phyloP scores from a whole-genome alignment of 805 yeast species.

The Zygotorulaspora chibaensis region DNA sequence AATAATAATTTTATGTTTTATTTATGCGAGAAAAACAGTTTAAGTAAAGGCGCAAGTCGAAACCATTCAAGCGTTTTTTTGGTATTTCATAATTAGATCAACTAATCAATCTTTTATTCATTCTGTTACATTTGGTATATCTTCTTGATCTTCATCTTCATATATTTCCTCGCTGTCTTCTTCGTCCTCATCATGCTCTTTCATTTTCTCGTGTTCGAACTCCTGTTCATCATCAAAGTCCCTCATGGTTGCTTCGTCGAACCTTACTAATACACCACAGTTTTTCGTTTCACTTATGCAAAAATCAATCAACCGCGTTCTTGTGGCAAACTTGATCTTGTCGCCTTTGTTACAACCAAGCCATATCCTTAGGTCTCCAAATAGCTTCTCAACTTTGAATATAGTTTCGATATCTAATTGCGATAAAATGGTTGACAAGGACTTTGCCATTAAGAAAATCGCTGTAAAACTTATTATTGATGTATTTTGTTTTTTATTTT shows the following conservation, averaged over 20 bases:
- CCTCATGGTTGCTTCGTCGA: constrained; percentile 5
- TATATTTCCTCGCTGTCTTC: constrained; percentile 12
- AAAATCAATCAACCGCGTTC: constrained; percentile 34
- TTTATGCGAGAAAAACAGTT: not conserved
- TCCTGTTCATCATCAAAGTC: constrained; percentile 15
- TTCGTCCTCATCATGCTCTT: constrained; percentile 14
- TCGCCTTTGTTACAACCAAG: constrained; percentile 33
- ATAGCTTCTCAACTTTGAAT: constrained; percentile 26
- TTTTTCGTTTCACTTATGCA: constrained; percentile 17
- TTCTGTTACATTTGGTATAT: constrained; percentile 10
- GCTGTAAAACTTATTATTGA: constrained; percentile 34
- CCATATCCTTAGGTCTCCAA: constrained; percentile 36
- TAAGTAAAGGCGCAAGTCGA: not conserved
- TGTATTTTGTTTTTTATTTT: constrained; percentile 8
- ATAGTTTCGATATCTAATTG: constrained; percentile 6
- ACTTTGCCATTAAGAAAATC: constrained; percentile 23
- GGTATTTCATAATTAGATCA: not conserved
- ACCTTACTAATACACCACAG: constrained; percentile 13
- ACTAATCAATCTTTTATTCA: constrained; percentile 15
- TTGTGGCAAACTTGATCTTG: constrained; percentile 25
- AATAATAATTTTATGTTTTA: not conserved
- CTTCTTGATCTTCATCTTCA: constrained; percentile 6
- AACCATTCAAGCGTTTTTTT: too few relatives aligned
- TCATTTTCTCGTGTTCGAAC: constrained; percentile 1
- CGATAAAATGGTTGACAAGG: constrained; percentile 17